Base-by-base conservation (phyloP, 2,329 filamentous ascomycete species). In the Scopulariopsis brevicaulis region DNA sequence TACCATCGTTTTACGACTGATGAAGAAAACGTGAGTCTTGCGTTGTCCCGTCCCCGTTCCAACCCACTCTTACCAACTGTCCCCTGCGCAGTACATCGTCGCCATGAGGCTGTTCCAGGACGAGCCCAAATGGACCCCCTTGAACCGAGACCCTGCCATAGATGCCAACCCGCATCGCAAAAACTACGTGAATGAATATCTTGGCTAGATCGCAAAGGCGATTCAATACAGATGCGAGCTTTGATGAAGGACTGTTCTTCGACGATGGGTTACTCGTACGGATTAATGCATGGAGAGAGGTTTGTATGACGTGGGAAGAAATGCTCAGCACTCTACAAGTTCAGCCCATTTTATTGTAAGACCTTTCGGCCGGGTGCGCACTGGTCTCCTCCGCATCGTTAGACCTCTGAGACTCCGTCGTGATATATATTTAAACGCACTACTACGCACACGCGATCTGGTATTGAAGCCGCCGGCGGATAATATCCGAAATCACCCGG, bases 1-100 rank as follows among this genome's bases (percentile, higher is more conserved):
- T 99, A 96, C 72, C 94, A 99, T 74, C 86, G 94, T 5, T 99
- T 99, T 69, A 99, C 94, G 8, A 97, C 92, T 0, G 92, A 96
- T 71, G 85, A 87, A 68, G 82, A 86, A 61, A 96, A 99, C 69
- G 92, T 96, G 71, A 74, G 90, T 82, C 7, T 24, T 50, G 11
- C 18, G 34, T 32, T 32, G 43, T 37, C 12, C 25, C 14, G 22
- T n/a, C 43, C 28, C n/a, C 20, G n/a, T 40, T 11, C 11, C 53
- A 32, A 25, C 43, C 35, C 20, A n/a, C 54, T 62, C 57, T 55
- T 46, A 55, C 54, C 25, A 28, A 53, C 32, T 55, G 58, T 54
- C 32, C 28, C 25, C 53, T 35, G 28, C 57, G 54, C 64, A 96
- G 92, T 96, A 93, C 68, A 90, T 96, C 64, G 89, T 95, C 69